These are phyloP conservation scores for Tilletia setariae DNA, from an alignment of 1,284 basidiomycete species.

Conservation along the genomic window DNA sequence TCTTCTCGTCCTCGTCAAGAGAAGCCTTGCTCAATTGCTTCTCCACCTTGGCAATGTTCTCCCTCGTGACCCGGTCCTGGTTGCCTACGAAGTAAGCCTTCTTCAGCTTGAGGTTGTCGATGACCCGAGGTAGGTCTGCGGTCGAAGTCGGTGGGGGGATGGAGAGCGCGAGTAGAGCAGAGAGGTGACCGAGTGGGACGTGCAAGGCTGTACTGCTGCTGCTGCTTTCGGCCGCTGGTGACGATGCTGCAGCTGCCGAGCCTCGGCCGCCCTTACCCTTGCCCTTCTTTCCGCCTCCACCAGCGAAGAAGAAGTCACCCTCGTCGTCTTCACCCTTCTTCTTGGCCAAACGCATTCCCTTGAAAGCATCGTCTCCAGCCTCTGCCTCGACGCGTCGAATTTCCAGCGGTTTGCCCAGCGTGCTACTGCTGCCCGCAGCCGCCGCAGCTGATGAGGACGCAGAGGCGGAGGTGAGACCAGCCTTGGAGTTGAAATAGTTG, in stretches of 20 bases:
- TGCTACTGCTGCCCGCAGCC: conserved; percentile 41
- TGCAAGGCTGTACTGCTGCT: conserved; percentile 60
- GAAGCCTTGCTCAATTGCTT: conserved; percentile 31
- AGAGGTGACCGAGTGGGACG: conserved; percentile 78
- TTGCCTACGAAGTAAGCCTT: conserved; percentile 84
- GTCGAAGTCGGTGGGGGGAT: conserved; percentile 81
- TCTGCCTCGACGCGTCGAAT: conserved; percentile 71
- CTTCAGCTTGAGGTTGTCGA: conserved; percentile 89
- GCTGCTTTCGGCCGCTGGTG: neutral
- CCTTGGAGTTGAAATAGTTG: conserved; percentile 67
- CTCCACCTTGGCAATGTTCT: conserved; percentile 50
- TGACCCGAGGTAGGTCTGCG: conserved; percentile 74
- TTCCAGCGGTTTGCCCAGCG: conserved; percentile 69
- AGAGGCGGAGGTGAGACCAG: conserved; percentile 32
- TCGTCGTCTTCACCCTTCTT: conserved; percentile 79
- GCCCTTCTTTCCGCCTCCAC: conserved; percentile 68
- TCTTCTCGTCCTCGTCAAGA: neutral
- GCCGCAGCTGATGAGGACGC: conserved; percentile 58
- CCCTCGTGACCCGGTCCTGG: conserved; percentile 59
- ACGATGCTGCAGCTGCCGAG: neutral
- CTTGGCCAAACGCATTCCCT: conserved; percentile 69
- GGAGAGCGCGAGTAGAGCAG: conserved; percentile 79
- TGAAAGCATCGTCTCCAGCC: conserved; percentile 59
- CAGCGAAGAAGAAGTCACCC: conserved; percentile 80
- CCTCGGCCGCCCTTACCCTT: conserved; percentile 63